These are phyloP conservation scores for Fabrea salina DNA, from an alignment of 169 alveolate species.

Conservation along the genomic window DNA sequence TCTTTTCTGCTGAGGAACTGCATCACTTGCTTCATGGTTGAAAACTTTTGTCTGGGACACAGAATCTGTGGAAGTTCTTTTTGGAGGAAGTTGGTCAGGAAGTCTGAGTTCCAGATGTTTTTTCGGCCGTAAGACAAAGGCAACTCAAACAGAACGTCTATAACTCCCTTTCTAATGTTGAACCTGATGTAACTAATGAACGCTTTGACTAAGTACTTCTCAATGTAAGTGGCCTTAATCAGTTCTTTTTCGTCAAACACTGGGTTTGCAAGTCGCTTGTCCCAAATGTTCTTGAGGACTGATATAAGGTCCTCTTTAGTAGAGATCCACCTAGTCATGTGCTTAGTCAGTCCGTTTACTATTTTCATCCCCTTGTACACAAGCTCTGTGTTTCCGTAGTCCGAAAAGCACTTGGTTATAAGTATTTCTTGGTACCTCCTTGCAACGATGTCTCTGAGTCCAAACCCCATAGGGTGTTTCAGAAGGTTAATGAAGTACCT, in stretches of 20 bases:
- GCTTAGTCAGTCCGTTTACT: not conserved
- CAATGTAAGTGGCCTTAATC: not conserved
- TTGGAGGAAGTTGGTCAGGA: not conserved
- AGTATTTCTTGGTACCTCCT: not conserved
- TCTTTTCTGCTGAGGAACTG: not conserved
- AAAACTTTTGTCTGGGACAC: not conserved
- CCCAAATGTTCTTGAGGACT: not conserved
- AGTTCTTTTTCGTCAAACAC: not conserved
- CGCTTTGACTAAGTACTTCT: slow-evolving; percentile 23
- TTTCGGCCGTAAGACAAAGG: slow-evolving; percentile 22
- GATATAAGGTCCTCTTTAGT: not conserved
- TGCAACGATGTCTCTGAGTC: not conserved
- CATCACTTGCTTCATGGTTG: slow-evolving; percentile 9
- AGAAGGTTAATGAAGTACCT: not conserved
- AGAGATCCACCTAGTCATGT: slow-evolving; percentile 29
- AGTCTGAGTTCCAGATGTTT: slow-evolving; percentile 19
- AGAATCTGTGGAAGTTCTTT: slow-evolving; percentile 14
- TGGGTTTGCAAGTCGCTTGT: not conserved
- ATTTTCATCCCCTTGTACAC: slow-evolving; percentile 3
- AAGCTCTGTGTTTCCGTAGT: not conserved
- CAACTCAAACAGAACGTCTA: slow-evolving; percentile 1
- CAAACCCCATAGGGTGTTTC: slow-evolving; percentile 10
- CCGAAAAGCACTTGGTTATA: not conserved
- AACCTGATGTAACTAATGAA: slow-evolving; percentile 25
- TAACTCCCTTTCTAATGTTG: slow-evolving; percentile 8